Evolutionary conservation across 1,284 basidiomycete genomes (phyloP).

Genomic region (Cutaneotrichosporon sp.): DNA sequence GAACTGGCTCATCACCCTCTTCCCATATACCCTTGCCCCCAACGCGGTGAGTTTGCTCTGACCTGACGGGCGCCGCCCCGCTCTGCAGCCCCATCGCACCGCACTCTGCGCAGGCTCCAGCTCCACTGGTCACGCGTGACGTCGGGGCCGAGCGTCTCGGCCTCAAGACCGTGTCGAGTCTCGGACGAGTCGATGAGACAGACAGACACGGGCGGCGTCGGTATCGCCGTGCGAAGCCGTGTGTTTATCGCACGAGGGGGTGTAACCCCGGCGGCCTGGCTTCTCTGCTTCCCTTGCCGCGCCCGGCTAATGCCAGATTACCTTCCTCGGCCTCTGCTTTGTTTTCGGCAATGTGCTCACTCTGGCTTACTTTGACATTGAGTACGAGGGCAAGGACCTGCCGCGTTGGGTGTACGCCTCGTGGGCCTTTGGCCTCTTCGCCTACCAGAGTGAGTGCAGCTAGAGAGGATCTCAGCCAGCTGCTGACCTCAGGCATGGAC

Average conservation of each 20-base stretch:
- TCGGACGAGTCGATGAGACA: not conserved
- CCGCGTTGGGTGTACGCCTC: conserved; percentile 85
- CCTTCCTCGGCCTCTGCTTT: conserved; percentile 75
- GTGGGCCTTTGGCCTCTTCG: conserved; percentile 85
- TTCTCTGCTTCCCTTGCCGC: not conserved
- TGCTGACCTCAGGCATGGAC: conserved; percentile 50
- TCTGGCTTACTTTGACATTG: conserved; percentile 76
- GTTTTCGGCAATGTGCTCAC: conserved; percentile 84
- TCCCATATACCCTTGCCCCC: conserved; percentile 84
- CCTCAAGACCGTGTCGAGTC: not conserved
- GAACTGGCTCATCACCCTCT: conserved; percentile 90
- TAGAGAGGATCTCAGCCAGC: conserved; percentile 59
- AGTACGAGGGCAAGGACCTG: conserved; percentile 66
- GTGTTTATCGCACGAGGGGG: not conserved
- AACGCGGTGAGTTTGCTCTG: conserved; percentile 68
- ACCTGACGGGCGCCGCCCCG: too few species aligned
- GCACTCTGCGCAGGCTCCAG: too few species aligned
- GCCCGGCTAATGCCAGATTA: conserved; percentile 63
- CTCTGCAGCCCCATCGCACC: not conserved
- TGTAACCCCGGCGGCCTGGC: not conserved
- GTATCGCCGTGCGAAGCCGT: not conserved
- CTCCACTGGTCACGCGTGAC: not conserved
- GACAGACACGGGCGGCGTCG: not conserved
- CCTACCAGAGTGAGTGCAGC: conserved; percentile 88
- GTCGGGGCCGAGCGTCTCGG: not conserved